A percentile compares a stretch with the other conserved stretches of the same genome.
These are phyloP conservation scores for Phylloporus sp. DNA, from an alignment of 768 basidiomycete genomes.

Conservation along the genomic window DNA sequence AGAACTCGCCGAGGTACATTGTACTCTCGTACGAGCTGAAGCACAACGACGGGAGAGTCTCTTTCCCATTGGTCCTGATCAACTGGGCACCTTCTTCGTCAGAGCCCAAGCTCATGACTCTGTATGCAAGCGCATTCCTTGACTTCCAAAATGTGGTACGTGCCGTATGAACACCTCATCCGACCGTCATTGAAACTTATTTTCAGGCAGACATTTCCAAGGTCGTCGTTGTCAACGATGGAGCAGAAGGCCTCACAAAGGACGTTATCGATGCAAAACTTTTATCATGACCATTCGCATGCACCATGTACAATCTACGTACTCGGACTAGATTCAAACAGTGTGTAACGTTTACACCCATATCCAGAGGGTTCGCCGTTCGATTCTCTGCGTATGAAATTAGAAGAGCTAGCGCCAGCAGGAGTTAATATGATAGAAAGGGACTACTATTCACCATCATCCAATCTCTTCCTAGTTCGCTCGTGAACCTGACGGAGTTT, in stretches of 20 bases:
- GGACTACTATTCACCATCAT: too few species aligned
- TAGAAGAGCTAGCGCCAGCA: too few species aligned
- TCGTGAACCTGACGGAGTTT: too few species aligned
- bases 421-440: too few species aligned
- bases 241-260: slow-evolving; percentile 76
- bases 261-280: slow-evolving; percentile 59
- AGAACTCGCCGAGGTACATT: slow-evolving; percentile 83
- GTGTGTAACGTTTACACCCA: too few species aligned
- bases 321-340: not conserved
- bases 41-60: slow-evolving; percentile 78
- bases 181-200: not conserved
- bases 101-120: slow-evolving; percentile 71
- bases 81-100: slow-evolving; percentile 84
- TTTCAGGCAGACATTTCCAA: slow-evolving; percentile 71
- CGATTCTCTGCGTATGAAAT: too few species aligned
- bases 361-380: too few species aligned
- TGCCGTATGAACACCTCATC: slow-evolving; percentile 7
- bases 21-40: slow-evolving; percentile 78
- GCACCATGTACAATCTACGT: not conserved
- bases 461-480: too few species aligned
- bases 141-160: slow-evolving; percentile 77
- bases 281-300: slow-evolving; percentile 5
- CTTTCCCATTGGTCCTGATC: slow-evolving; percentile 79
- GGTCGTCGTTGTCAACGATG: slow-evolving; percentile 79
- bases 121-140: slow-evolving; percentile 79